Percentiles rank a stretch among this genome's conserved stretches.
phyloP scores from a whole-genome alignment of 2,329 filamentous ascomycete genomes.

The Ceratocystis albifundus region DNA sequence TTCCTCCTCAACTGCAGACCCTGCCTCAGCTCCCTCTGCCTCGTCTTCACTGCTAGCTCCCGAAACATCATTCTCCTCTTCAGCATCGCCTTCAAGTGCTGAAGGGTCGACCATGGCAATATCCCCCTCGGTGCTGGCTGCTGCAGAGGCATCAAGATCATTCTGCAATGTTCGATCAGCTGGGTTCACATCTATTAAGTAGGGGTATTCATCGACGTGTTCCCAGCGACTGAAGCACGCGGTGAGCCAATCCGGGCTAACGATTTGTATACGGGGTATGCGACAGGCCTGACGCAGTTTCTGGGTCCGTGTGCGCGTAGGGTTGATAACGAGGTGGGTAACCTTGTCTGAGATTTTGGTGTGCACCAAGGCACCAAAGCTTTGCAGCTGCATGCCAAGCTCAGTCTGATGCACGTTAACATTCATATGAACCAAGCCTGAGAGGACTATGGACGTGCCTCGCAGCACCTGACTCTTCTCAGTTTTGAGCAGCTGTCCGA shows the following conservation, averaged over 20 bases:
- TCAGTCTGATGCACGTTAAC: conserved; percentile 71
- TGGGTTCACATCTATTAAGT: conserved; percentile 63
- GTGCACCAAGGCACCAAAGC: conserved; percentile 62
- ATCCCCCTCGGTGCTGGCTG: conserved; percentile 26
- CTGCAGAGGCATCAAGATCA: conserved; percentile 26
- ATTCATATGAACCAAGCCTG: conserved; percentile 76
- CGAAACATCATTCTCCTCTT: conserved; percentile 28
- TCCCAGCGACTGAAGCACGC: conserved; percentile 78
- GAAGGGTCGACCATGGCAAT: conserved; percentile 27
- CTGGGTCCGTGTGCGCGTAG: conserved; percentile 63
- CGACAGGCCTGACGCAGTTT: conserved; percentile 82
- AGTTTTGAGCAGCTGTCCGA: conserved; percentile 69
- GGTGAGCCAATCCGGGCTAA: conserved; percentile 79
- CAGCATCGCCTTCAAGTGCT: conserved; percentile 28
- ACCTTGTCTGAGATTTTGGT: conserved; percentile 49
- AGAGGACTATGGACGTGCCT: conserved; percentile 71
- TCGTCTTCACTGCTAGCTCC: conserved; percentile 5
- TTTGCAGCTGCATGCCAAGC: conserved; percentile 73
- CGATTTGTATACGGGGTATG: conserved; percentile 74
- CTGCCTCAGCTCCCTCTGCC: conserved; percentile 30
- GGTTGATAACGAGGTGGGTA: conserved; percentile 64
- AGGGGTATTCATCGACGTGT: conserved; percentile 64
- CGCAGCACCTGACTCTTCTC: conserved; percentile 69
- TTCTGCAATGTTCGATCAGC: conserved; percentile 40
- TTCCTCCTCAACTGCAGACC: conserved; percentile 32